phyloP scores from a whole-genome alignment of 2,329 filamentous ascomycete species.

The Simplicillium aogashimaense region DNA sequence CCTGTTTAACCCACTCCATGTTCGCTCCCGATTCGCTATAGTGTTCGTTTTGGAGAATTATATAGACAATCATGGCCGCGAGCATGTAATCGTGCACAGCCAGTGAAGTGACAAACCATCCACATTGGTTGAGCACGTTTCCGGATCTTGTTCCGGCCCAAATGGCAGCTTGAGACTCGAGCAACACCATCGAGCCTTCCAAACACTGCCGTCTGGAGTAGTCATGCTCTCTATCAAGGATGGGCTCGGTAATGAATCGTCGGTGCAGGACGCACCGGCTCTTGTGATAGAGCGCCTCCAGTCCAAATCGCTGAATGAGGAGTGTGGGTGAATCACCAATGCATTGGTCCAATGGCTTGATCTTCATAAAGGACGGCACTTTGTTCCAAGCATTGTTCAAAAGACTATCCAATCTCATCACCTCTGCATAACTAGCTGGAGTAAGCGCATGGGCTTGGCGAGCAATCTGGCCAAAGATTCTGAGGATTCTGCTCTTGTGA shows the following conservation, averaged over 20 bases:
- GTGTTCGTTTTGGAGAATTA: conserved; percentile 34
- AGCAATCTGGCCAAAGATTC: conserved; percentile 39
- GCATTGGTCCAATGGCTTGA: conserved; percentile 36
- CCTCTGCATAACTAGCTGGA: conserved; percentile 36
- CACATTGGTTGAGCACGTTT: conserved; percentile 37
- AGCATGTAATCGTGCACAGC: conserved; percentile 52
- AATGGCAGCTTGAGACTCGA: conserved; percentile 36
- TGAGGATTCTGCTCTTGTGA: conserved; percentile 36
- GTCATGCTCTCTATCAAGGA: conserved; percentile 32
- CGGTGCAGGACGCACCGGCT: conserved; percentile 45
- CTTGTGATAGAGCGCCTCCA: conserved; percentile 44
- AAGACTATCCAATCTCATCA: conserved; percentile 34
- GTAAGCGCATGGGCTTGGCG: conserved; percentile 37
- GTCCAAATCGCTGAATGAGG: conserved; percentile 42
- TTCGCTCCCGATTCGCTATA: conserved; percentile 25
- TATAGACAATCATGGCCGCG: conserved; percentile 49
- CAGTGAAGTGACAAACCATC: conserved; percentile 48
- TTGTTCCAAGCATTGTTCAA: conserved; percentile 33
- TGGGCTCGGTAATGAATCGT: conserved; percentile 35
- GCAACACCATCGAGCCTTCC: conserved; percentile 35
- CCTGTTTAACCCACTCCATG: conserved; percentile 23
- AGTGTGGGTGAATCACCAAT: conserved; percentile 34
- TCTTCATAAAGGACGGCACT: conserved; percentile 38
- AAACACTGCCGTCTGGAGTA: conserved; percentile 43
- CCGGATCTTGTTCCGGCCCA: conserved; percentile 41